phyloP scores from a whole-genome alignment of 257 asterid genomes.

The Avicennia marina region DNA sequence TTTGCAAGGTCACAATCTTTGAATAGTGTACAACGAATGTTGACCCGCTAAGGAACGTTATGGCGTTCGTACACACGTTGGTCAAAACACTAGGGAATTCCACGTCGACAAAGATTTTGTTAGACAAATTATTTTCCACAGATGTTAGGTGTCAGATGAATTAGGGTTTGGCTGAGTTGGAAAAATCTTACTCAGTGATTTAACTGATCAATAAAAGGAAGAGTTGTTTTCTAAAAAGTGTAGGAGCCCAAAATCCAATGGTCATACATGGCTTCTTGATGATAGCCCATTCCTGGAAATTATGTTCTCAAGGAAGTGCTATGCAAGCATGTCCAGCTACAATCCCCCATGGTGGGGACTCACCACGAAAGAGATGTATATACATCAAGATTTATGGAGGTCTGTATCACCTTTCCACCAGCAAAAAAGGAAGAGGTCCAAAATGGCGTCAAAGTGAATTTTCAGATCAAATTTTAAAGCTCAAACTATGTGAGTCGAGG shows the following conservation, averaged over 20 bases:
- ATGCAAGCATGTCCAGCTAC: constrained; percentile 17
- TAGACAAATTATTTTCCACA: too few species aligned
- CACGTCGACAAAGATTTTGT: too few species aligned
- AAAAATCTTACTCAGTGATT: too few species aligned
- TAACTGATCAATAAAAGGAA: too few species aligned
- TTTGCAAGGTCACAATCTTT: too few species aligned
- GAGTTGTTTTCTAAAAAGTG: constrained; percentile 10
- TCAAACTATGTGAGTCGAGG: constrained; percentile 14
- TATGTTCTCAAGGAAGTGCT: constrained; percentile 3
- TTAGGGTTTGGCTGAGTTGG: too few species aligned
- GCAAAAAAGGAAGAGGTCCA: background rate
- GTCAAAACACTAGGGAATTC: too few species aligned
- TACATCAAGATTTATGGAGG: constrained; percentile 21
- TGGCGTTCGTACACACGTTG: too few species aligned
- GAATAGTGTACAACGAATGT: too few species aligned
- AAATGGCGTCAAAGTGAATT: background rate
- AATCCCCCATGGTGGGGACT: constrained; percentile 28
- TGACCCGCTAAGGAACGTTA: too few species aligned
- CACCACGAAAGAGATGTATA: constrained; percentile 18
- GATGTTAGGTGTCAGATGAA: too few species aligned
- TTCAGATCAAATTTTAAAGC: background rate
- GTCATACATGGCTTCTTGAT: constrained; percentile 5
- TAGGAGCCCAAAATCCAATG: too few species aligned
- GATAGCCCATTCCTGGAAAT: background rate
- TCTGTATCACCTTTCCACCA: constrained; percentile 13